Evolutionary conservation across 129 eudicot species (phyloP), one percentile per base, ranked within the genome.

Genomic region (Flaveria robusta): DNA sequence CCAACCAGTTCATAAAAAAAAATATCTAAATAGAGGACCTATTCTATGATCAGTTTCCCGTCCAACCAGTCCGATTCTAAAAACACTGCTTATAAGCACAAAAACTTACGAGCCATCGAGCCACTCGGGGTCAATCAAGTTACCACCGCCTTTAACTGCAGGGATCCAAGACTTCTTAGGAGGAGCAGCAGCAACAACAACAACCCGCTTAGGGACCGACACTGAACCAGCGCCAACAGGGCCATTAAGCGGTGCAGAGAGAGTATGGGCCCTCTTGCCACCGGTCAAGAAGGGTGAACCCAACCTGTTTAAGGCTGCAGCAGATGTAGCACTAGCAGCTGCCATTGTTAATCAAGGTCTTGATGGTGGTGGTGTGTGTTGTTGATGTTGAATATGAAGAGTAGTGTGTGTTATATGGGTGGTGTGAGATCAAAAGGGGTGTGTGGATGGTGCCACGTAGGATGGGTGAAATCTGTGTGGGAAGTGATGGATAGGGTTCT

Each of bases 101-200:
- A 34, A 34, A 34, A 85, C 98, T 88, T 88, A 94, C 98, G 97
- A 94, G 74, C 98, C 98, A 81, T 94, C 98, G 50, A 94, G 98
- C 98, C 98, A 94, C 71, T 94, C 98, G 4, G 98, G 97, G 78
- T 94, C 98, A 41, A 94, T 19, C 41, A 94, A 75, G 81, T 79
- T 86, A 84, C 97, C 97, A 41, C 98, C 98, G 31, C 87, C 91
- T 78, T 50, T 91, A 56, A 94, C 93, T 7, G 77, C 96, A 4
- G 98, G 98, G 83, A 94, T 85, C 98, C 98, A 94, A 31, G 98
- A 94, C 74, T 94, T 94, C 97, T 94, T 94, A n/a, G 87, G 60
- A 69, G 97, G 85, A 52, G 73, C 88, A 5, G 94, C 98, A 43
- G 90, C 96, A 1, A 85, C 93, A 0, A 78, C 88, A 37, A 84